Percentiles rank a stretch among this genome's conserved stretches.
phyloP scores from a whole-genome alignment of 306 rosid genomes.

The Psophocarpus tetragonolobus region DNA sequence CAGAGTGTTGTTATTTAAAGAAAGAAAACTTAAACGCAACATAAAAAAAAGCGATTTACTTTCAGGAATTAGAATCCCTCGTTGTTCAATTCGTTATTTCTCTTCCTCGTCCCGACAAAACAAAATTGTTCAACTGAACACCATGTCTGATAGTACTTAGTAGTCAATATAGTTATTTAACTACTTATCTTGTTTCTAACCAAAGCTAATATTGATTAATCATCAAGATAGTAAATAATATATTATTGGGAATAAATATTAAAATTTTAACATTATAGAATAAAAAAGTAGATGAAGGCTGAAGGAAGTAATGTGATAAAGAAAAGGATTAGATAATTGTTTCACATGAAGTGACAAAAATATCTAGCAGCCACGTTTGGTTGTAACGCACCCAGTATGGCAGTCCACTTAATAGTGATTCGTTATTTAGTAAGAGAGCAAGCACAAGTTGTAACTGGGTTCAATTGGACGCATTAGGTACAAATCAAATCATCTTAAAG shows the following conservation, averaged over 20 bases:
- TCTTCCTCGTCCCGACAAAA: not conserved
- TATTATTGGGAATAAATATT: not conserved
- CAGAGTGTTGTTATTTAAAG: too few species aligned
- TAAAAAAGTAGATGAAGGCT: not conserved
- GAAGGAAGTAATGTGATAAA: not conserved
- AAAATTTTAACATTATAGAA: not conserved
- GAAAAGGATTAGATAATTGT: not conserved
- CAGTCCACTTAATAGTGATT: not conserved
- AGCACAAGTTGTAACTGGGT: not conserved
- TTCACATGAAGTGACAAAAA: constrained; percentile 17
- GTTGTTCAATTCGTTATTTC: not conserved
- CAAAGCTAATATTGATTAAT: not conserved
- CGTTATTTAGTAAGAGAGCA: not conserved
- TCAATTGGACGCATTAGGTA: not conserved
- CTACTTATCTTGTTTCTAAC: not conserved
- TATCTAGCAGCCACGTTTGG: constrained; percentile 47
- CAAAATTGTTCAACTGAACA: not conserved
- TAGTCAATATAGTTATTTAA: not conserved
- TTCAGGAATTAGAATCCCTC: not conserved
- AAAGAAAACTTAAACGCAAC: not conserved
- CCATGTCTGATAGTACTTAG: not conserved
- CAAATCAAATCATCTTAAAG: not conserved
- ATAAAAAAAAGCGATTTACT: not conserved
- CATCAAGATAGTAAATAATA: not conserved
- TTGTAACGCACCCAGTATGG: constrained; percentile 49